These are phyloP conservation scores for Botryosphaeria agaves DNA, from an alignment of 2,329 filamentous ascomycete species.

Conservation along the genomic window DNA sequence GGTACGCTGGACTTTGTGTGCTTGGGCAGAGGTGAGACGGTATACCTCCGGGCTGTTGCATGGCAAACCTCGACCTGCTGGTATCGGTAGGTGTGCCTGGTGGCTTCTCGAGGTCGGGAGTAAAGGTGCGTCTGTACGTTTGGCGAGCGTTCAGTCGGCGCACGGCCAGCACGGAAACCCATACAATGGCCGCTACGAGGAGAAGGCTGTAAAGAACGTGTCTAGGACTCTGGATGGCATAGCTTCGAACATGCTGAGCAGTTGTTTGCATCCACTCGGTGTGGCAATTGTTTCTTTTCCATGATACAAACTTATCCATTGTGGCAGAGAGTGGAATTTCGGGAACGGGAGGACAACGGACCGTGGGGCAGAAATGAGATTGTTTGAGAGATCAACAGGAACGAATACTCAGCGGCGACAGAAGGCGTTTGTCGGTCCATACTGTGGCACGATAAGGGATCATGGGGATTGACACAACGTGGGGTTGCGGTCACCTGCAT, in stretches of 20 bases:
- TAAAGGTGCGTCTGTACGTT: slow-evolving; percentile 3
- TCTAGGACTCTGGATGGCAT: slow-evolving; percentile 5
- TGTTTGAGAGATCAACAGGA: no score
- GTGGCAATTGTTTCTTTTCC: slow-evolving; percentile 1
- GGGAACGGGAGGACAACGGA: no score
- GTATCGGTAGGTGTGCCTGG: slow-evolving; percentile 7
- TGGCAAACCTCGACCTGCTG: slow-evolving; percentile 15
- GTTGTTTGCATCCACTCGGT: neutral
- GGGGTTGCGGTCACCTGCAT: no score
- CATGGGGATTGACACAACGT: no score
- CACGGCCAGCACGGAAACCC: slow-evolving; percentile 10
- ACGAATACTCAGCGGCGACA: no score
- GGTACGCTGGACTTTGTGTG: neutral
- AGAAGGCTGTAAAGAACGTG: slow-evolving; percentile 14
- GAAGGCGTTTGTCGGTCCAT: no score
- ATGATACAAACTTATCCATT: neutral
- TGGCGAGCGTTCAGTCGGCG: slow-evolving; percentile 11
- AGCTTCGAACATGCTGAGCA: neutral
- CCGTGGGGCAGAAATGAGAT: no score
- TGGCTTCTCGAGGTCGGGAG: slow-evolving; percentile 30
- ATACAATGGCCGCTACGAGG: slow-evolving; percentile 14
- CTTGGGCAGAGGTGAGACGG: no score
- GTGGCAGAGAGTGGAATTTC: no score
- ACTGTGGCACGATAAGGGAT: no score
- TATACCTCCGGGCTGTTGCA: slow-evolving; percentile 30